Percentiles rank a stretch among this genome's conserved stretches.
Conservation (phyloP, 2,329 filamentous ascomycete genomes). For the Diplodia seriata region DNA sequence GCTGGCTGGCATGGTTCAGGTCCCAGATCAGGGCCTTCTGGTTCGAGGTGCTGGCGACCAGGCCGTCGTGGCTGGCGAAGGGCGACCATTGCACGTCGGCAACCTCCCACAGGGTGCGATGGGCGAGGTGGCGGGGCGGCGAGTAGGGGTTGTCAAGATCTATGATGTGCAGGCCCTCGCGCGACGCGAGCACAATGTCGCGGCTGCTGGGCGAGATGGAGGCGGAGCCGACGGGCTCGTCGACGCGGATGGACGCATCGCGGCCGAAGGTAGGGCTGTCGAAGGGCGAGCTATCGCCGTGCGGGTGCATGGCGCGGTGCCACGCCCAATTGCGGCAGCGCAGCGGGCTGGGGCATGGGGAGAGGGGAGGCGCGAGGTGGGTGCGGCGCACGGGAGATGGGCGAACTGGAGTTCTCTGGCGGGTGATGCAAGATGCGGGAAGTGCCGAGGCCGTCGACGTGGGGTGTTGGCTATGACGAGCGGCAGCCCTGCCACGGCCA, state of each 20-base stretch:
- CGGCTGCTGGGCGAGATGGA: slow-evolving; percentile 91
- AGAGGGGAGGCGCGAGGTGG: slow-evolving; percentile 1
- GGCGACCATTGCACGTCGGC: slow-evolving; percentile 98
- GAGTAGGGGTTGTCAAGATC: slow-evolving; percentile 90
- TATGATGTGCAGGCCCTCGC: slow-evolving; percentile 87
- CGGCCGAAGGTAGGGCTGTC: slow-evolving; percentile 88
- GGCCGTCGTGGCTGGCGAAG: slow-evolving; percentile 86
- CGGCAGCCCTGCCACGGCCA: slow-evolving; percentile 26
- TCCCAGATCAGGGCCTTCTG: slow-evolving; percentile 96
- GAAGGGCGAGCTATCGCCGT: slow-evolving; percentile 61
- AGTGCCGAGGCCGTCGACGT: slow-evolving; percentile 29
- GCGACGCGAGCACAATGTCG: slow-evolving; percentile 88
- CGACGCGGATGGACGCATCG: slow-evolving; percentile 83
- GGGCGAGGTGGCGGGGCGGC: slow-evolving; percentile 81
- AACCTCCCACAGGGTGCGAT: slow-evolving; percentile 91
- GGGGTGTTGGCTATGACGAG: slow-evolving; percentile 31
- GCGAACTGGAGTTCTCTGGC: slow-evolving; percentile 3
- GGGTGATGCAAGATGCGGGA: slow-evolving; percentile 31
- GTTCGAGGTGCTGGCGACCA: slow-evolving; percentile 93
- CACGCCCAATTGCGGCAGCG: slow-evolving; percentile 24
- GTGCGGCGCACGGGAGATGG: slow-evolving; percentile 14
- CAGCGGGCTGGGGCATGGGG: slow-evolving; percentile 20
- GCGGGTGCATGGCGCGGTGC: slow-evolving; percentile 31
- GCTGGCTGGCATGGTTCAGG: slow-evolving; percentile 60
- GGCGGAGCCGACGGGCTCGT: slow-evolving; percentile 81